Conservation (phyloP, 2,329 filamentous ascomycete genomes). For the Dothideomycetes sp. region DNA sequence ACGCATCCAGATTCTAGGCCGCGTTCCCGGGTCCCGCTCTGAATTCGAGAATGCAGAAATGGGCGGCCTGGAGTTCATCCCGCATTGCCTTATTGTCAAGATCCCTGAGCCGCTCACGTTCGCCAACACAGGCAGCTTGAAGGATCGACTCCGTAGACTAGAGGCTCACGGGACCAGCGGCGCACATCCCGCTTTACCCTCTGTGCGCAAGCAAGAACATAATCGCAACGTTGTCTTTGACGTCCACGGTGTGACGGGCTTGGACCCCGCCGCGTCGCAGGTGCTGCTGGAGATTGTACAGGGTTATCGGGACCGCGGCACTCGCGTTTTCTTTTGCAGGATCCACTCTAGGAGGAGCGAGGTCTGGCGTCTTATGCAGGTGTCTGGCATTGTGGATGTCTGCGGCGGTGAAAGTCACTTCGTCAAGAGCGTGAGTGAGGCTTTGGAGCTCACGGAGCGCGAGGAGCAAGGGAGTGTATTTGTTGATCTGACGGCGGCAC, state of each 20-base stretch:
- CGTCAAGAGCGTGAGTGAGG: slow-evolving; percentile 73
- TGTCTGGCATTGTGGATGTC: slow-evolving; percentile 74
- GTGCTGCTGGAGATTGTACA: slow-evolving; percentile 83
- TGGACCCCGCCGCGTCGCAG: slow-evolving; percentile 88
- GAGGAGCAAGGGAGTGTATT: slow-evolving; percentile 27
- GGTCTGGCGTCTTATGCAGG: slow-evolving; percentile 63
- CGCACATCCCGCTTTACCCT: slow-evolving; percentile 79
- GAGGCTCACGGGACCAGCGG: slow-evolving; percentile 81
- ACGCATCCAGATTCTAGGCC: slow-evolving; percentile 90
- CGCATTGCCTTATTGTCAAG: slow-evolving; percentile 90
- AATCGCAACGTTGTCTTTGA: slow-evolving; percentile 95
- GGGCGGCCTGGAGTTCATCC: slow-evolving; percentile 68
- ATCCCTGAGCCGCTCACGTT: slow-evolving; percentile 96
- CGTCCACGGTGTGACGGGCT: slow-evolving; percentile 88
- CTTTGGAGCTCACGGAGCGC: slow-evolving; percentile 72
- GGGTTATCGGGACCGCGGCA: slow-evolving; percentile 64
- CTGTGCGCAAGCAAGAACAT: slow-evolving; percentile 63
- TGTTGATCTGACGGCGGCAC: no score
- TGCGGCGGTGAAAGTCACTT: slow-evolving; percentile 72
- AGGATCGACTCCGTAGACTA: slow-evolving; percentile 67
- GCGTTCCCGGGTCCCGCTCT: slow-evolving; percentile 64
- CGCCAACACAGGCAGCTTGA: slow-evolving; percentile 79
- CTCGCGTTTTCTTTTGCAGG: slow-evolving; percentile 64
- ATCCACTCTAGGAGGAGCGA: slow-evolving; percentile 36
- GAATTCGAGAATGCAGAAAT: slow-evolving; percentile 77